phyloP scores from a whole-genome alignment of 225 moss, liverwort and hornwort genomes.

The Bryoerythrophyllum caledonicum region DNA sequence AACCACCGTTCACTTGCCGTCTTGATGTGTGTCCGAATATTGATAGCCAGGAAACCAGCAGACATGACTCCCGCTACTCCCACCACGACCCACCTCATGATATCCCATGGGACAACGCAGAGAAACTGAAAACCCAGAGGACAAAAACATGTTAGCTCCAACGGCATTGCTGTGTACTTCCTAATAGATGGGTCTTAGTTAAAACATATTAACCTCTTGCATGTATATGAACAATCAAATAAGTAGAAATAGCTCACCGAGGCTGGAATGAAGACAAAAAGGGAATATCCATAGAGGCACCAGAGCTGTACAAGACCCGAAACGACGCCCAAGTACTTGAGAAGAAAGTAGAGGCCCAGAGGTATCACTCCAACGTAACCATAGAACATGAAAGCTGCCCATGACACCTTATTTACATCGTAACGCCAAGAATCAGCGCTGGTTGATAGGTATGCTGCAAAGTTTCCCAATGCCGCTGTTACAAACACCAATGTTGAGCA shows the following conservation, averaged over 20 bases:
- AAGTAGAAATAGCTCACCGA: constrained; percentile 54
- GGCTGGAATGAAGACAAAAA: constrained; percentile 97
- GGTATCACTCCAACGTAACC: constrained; percentile 96
- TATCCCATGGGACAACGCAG: constrained; percentile 89
- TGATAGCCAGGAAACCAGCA: constrained; percentile 80
- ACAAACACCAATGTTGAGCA: constrained; percentile 98
- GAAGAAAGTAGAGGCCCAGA: constrained; percentile 90
- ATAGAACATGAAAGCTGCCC: constrained; percentile 95
- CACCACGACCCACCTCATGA: constrained; percentile 92
- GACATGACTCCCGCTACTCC: constrained; percentile 88
- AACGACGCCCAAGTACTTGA: constrained; percentile 89
- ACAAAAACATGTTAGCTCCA: constrained; percentile 17
- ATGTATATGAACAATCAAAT: neutral
- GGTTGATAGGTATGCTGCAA: constrained; percentile 89
- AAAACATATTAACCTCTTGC: neutral
- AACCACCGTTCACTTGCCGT: constrained; percentile 99
- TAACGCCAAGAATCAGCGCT: constrained; percentile 87
- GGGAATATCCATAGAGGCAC: constrained; percentile 98
- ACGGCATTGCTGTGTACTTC: neutral
- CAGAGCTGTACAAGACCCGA: constrained; percentile 98
- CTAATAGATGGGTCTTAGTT: neutral
- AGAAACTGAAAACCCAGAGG: constrained; percentile 67
- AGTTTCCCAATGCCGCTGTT: constrained; percentile 96
- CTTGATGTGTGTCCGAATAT: constrained; percentile 92
- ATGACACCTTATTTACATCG: constrained; percentile 90